Conservation (phyloP, 495 filamentous ascomycete species). For the Neurospora sp. region DNA sequence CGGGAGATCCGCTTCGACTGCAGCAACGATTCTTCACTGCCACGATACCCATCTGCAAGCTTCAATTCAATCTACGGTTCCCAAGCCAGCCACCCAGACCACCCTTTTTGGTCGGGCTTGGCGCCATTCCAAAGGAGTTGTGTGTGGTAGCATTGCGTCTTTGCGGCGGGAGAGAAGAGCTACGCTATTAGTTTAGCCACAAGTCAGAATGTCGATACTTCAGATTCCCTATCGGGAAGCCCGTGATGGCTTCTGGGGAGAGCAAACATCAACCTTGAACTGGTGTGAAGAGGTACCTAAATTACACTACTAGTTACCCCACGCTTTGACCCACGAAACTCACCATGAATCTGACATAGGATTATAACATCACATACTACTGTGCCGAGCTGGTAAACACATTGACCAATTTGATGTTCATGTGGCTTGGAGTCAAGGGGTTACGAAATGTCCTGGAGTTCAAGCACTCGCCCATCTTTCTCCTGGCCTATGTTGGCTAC, state of each 20-base stretch:
- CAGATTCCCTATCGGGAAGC: slow-evolving; percentile 58
- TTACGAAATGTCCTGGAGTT: slow-evolving; percentile 58
- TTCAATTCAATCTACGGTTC: neutral
- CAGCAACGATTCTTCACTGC: neutral
- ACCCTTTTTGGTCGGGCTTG: neutral
- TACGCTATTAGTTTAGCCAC: neutral
- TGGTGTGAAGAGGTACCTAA: slow-evolving; percentile 80
- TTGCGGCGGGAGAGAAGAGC: neutral
- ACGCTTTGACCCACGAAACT: neutral
- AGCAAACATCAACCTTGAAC: slow-evolving; percentile 81
- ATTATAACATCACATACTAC: slow-evolving; percentile 39
- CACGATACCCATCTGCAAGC: neutral
- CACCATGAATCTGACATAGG: slow-evolving; percentile 18
- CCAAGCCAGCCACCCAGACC: neutral
- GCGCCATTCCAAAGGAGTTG: neutral
- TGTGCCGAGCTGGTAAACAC: slow-evolving; percentile 43
- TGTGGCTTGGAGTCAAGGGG: slow-evolving; percentile 62
- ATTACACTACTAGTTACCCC: neutral
- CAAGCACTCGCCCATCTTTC: slow-evolving; percentile 62
- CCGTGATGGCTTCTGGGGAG: slow-evolving; percentile 67
- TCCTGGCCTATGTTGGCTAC: slow-evolving; percentile 62
- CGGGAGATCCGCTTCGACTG: neutral
- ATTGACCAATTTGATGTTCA: slow-evolving; percentile 71
- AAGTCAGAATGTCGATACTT: slow-evolving; percentile 5
- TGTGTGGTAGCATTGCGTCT: neutral